These are phyloP conservation scores for Termitomyces sp. DNA, from an alignment of 768 basidiomycete species.

Conservation along the genomic window DNA sequence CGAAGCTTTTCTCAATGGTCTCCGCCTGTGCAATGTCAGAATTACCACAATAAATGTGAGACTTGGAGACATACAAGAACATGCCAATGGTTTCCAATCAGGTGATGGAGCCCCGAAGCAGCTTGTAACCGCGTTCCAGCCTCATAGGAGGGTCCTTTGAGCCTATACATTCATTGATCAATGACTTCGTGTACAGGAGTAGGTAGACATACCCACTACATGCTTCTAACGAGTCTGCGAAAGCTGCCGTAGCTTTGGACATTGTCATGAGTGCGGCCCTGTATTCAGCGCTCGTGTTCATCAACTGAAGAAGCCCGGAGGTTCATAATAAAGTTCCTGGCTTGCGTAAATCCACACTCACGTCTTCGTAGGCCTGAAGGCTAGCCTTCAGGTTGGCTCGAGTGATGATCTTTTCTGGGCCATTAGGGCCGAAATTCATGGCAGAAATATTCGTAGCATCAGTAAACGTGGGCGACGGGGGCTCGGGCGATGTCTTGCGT, in stretches of 20 bases:
- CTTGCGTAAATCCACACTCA: constrained; percentile 32
- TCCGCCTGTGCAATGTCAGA: constrained; percentile 54
- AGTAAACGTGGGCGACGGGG: constrained; percentile 83
- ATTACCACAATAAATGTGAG: background rate
- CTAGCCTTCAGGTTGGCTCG: constrained; percentile 74
- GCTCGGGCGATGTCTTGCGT: constrained; percentile 42
- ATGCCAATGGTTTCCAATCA: constrained; percentile 92
- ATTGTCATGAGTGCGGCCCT: constrained; percentile 76
- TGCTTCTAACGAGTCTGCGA: constrained; percentile 83
- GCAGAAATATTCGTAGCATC: constrained; percentile 77
- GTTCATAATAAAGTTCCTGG: background rate
- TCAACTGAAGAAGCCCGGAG: constrained; percentile 45
- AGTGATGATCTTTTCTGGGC: constrained; percentile 81
- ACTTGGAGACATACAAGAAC: constrained; percentile 60
- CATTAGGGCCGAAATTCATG: constrained; percentile 71
- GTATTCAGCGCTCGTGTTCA: constrained; percentile 75
- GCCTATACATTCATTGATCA: constrained; percentile 31
- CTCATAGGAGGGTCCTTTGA: constrained; percentile 81
- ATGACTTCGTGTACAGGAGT: background rate
- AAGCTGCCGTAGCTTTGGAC: constrained; percentile 78
- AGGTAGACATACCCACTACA: constrained; percentile 66
- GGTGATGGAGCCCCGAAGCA: constrained; percentile 84
- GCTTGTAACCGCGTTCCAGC: constrained; percentile 81
- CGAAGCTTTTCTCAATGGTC: constrained; percentile 82
- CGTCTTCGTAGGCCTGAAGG: constrained; percentile 78